Evolutionary conservation across 1,284 basidiomycete genomes (phyloP).

Genomic region (Coniferiporia sulphurascens): DNA sequence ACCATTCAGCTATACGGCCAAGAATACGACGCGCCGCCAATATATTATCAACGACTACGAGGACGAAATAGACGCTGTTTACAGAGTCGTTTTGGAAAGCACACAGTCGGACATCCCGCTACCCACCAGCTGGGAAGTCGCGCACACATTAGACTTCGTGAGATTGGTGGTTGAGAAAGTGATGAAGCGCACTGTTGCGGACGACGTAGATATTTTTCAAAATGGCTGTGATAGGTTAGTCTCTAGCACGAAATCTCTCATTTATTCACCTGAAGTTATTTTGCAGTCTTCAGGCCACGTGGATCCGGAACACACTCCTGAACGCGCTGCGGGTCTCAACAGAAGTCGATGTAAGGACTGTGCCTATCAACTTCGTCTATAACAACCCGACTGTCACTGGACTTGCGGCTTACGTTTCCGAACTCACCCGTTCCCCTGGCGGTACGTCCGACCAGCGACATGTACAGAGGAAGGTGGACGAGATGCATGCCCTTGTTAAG

Average conservation of each 20-base stretch:
- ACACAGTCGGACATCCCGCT: slow-evolving; percentile 14
- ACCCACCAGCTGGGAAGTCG: slow-evolving; percentile 9
- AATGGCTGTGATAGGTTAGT: slow-evolving; percentile 21
- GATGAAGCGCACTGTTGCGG: slow-evolving; percentile 9
- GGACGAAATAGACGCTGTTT: slow-evolving; percentile 30
- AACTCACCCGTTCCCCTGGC: background rate
- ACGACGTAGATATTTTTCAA: slow-evolving; percentile 22
- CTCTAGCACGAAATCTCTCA: background rate
- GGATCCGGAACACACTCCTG: slow-evolving; percentile 36
- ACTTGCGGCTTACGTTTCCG: slow-evolving; percentile 26
- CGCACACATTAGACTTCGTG: slow-evolving; percentile 11
- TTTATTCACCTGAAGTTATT: background rate
- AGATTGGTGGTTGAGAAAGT: slow-evolving; percentile 12
- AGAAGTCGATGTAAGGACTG: slow-evolving; percentile 21
- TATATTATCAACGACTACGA: slow-evolving; percentile 27
- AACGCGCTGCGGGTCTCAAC: slow-evolving; percentile 30
- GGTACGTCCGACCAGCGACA: slow-evolving; percentile 2
- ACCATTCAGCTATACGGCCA: slow-evolving; percentile 30
- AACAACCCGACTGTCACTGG: slow-evolving; percentile 29
- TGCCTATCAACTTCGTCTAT: slow-evolving; percentile 33
- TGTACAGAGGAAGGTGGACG: slow-evolving; percentile 12
- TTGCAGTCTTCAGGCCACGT: slow-evolving; percentile 35
- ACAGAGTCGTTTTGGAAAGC: slow-evolving; percentile 21
- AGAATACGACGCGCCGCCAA: slow-evolving; percentile 29
- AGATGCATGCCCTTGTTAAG: slow-evolving; percentile 28